Conservation (phyloP, 177 flowering plant genomes). For the Telopea speciosissima region DNA sequence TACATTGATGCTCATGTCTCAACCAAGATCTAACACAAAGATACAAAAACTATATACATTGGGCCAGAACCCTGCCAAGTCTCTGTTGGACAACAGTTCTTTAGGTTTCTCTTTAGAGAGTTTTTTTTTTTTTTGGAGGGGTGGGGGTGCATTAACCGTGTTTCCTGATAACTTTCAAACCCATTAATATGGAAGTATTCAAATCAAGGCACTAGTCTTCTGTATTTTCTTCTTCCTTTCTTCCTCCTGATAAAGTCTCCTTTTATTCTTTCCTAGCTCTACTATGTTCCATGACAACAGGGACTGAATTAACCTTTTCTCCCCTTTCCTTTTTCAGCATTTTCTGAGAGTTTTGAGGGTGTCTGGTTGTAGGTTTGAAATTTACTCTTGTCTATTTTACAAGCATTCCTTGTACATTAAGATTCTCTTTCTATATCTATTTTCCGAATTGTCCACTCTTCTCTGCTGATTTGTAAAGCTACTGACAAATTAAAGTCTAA, state of each 20-base stretch:
- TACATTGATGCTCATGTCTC: neutral
- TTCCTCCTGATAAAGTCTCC: neutral
- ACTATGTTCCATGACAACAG: neutral
- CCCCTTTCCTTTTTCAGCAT: too few relatives aligned
- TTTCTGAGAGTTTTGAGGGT: too few relatives aligned
- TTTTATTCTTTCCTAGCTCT: neutral
- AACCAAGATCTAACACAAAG: neutral
- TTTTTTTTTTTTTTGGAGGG: too few relatives aligned
- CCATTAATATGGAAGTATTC: neutral
- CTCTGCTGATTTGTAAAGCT: too few relatives aligned
- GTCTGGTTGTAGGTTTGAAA: too few relatives aligned
- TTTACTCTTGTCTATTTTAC: too few relatives aligned
- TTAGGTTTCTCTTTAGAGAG: constrained; percentile 1
- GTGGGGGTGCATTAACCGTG: neutral
- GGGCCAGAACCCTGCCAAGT: neutral
- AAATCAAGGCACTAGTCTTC: neutral
- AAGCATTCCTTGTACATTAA: too few relatives aligned
- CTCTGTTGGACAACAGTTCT: neutral
- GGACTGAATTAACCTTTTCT: neutral
- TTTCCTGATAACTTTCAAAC: neutral
- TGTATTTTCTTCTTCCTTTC: neutral
- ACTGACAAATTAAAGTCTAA: too few relatives aligned
- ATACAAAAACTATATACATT: neutral
- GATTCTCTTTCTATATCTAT: too few relatives aligned
- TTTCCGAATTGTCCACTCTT: too few relatives aligned